Evolutionary conservation across 2,329 filamentous ascomycete species (phyloP), one percentile per base, ranked within the genome.

Genomic region (Colletotrichum tabaci): DNA sequence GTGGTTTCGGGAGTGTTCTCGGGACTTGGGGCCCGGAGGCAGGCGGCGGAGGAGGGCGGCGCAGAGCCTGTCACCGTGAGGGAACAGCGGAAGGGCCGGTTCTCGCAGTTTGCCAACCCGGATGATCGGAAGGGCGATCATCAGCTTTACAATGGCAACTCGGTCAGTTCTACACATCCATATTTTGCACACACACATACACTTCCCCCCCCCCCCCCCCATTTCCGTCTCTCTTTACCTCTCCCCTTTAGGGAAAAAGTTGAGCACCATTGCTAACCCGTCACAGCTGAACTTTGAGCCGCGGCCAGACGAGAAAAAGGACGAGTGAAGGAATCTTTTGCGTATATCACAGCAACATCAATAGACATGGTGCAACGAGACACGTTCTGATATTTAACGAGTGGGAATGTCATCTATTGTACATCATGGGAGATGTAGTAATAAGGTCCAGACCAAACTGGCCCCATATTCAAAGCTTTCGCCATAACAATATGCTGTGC

Each of bases 131-230:
- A 85, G 64, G 82, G 88, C 66, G 87, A 91, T 73, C 88, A 90
- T 55, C 92, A 97, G 77, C 88, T 97, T 57, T 98, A 98, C 79
- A 98, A 98, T 77, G 95, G 95, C 1, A 98, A 98, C 78, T 94
- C 94, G 79, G 93, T 95, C 85, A 82, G 89, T 83, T 30, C n/a
- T 38, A 38, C 8, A 38, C 35, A 10, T 9, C 9, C 9, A 10
- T 38, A 8, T 38, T 10, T 38, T 3, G 35, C 35, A 38, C 35
- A 38, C 9, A 35, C 30, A 9, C 30, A 8, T 9, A 8, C 30
- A 35, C 30, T 35, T 2, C 2, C 30, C 30, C 30, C 30, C 8
- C 1, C 9, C 8, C 2, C 30, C 30, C 30, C 30, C 8, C 1
- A 35, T 35, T 35, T 2, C 30, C 35, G 9, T 38, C 35, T 38